phyloP scores from a whole-genome alignment of 2,329 filamentous ascomycete species.

The Aspergillus transmontanensis region DNA sequence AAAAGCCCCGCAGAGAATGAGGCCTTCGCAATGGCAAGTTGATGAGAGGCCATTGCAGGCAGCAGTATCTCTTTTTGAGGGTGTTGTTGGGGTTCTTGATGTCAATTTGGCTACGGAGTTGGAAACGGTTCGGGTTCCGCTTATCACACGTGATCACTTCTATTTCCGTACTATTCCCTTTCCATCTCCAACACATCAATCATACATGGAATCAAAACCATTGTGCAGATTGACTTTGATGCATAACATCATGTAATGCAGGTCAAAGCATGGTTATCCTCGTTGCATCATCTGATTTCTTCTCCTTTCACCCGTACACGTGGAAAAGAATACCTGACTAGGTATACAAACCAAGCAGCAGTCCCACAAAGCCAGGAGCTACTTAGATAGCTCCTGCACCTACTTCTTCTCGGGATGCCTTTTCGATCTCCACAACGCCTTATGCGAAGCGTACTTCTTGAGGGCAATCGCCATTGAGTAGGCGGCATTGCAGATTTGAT shows the following conservation, averaged over 20 bases:
- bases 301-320: no score
- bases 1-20: conserved; percentile 74
- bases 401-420: no score
- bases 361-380: no score
- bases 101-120: background rate
- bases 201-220: no score
- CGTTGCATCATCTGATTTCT: no score
- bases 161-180: background rate
- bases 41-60: conserved; percentile 63
- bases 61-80: background rate
- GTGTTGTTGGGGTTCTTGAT: conserved; percentile 4
- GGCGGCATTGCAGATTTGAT: background rate
- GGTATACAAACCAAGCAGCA: no score
- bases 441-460: background rate
- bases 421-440: background rate
- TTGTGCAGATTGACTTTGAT: background rate
- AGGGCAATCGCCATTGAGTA: background rate
- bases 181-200: background rate
- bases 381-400: background rate
- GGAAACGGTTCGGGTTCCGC: background rate
- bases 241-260: background rate
- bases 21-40: conserved; percentile 76
- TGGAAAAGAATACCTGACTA: no score
- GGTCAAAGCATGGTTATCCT: background rate
- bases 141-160: conserved; percentile 3